Conservation (phyloP, 441 rosid genomes). For the Gossypium davidsonii region DNA sequence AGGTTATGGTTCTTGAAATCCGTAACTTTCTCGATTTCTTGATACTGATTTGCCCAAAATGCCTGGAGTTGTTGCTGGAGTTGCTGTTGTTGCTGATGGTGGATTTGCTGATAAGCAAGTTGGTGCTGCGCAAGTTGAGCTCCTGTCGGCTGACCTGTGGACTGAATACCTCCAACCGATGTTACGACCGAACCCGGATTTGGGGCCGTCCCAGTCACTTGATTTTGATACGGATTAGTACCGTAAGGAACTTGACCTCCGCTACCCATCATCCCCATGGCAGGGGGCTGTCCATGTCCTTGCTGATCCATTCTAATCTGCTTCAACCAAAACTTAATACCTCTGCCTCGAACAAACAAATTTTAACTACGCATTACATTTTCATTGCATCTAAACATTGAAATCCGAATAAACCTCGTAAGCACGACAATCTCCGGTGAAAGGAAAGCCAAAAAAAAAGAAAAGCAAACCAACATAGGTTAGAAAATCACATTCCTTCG, state of each 20-base stretch:
- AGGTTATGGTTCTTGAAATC: slow-evolving; percentile 51
- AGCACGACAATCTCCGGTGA: neutral
- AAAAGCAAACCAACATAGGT: neutral
- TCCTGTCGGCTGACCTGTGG: slow-evolving; percentile 43
- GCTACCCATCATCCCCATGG: slow-evolving; percentile 32
- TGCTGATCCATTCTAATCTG: slow-evolving; percentile 63
- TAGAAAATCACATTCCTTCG: neutral
- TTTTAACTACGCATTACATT: neutral
- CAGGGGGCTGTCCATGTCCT: slow-evolving; percentile 65
- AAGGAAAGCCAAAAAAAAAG: neutral
- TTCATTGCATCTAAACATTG: neutral
- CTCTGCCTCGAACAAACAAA: slow-evolving; percentile 10
- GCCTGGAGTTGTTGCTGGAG: slow-evolving; percentile 51
- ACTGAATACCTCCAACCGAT: slow-evolving; percentile 33
- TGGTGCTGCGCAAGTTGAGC: slow-evolving; percentile 61
- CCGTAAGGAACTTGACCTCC: slow-evolving; percentile 56
- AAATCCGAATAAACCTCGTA: neutral
- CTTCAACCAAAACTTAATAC: slow-evolving; percentile 14
- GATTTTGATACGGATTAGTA: slow-evolving; percentile 58
- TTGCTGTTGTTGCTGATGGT: slow-evolving; percentile 47
- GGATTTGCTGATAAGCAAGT: slow-evolving; percentile 59
- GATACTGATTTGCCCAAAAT: slow-evolving; percentile 44
- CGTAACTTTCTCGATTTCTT: slow-evolving; percentile 34
- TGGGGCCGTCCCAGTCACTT: slow-evolving; percentile 40
- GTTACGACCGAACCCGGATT: slow-evolving; percentile 27